A percentile compares a stretch with the other conserved stretches of the same genome.
Conservation (phyloP, 768 basidiomycete species). For the Tephrocybe sp. region DNA sequence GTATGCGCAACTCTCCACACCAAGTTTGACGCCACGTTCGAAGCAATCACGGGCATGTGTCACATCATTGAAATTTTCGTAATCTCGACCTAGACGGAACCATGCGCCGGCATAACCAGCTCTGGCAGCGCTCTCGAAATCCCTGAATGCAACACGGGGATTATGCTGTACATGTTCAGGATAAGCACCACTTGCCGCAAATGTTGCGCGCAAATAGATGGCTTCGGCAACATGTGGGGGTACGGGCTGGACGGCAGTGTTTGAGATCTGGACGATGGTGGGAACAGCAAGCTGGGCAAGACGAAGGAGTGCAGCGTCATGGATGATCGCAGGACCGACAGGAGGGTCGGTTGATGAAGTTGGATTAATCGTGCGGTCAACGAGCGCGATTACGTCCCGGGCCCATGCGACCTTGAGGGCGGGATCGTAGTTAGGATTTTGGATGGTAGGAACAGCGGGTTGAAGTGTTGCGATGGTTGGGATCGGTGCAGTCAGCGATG, state of each 20-base stretch:
- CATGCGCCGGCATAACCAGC: constrained; percentile 78
- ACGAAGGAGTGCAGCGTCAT: constrained; percentile 56
- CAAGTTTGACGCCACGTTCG: constrained; percentile 71
- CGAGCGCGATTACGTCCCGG: constrained; percentile 77
- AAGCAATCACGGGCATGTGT: constrained; percentile 81
- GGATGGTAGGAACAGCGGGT: constrained; percentile 47
- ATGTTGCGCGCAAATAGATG: constrained; percentile 68
- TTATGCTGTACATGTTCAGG: constrained; percentile 64
- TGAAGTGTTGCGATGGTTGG: constrained; percentile 63
- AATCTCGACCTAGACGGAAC: constrained; percentile 90
- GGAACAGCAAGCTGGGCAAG: constrained; percentile 66
- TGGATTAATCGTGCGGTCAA: constrained; percentile 46
- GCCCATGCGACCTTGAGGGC: constrained; percentile 71
- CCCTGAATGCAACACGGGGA: constrained; percentile 80
- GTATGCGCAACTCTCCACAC: constrained; percentile 80
- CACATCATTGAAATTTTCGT: constrained; percentile 82
- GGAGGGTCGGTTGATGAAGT: constrained; percentile 41
- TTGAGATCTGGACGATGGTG: constrained; percentile 57
- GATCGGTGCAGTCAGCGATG: constrained; percentile 64
- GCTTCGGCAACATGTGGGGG: constrained; percentile 63
- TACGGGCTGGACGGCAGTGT: constrained; percentile 24
- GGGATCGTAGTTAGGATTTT: constrained; percentile 55
- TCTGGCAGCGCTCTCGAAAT: constrained; percentile 82
- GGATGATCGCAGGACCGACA: constrained; percentile 51
- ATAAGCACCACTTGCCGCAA: constrained; percentile 71